Conservation (phyloP, 257 asterid species). For the Solanum bukasovii region DNA sequence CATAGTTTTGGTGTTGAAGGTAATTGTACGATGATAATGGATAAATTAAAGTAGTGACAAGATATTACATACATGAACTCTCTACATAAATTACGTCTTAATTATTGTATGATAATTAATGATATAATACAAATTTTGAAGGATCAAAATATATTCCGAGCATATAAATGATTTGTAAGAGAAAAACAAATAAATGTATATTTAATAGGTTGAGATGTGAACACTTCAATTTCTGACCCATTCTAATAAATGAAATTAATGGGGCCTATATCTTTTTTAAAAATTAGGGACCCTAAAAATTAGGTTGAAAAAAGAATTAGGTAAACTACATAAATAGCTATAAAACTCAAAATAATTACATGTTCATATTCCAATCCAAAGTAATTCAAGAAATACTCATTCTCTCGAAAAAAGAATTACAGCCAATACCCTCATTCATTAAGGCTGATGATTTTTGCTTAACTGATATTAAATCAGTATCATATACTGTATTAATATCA, state of each 20-base stretch:
- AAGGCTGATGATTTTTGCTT: too few relatives aligned
- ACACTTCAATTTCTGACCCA: background rate
- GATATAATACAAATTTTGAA: background rate
- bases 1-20: background rate
- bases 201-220: background rate
- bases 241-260: background rate
- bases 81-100: background rate
- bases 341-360: too few relatives aligned
- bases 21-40: background rate
- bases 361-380: too few relatives aligned
- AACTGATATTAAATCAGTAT: too few relatives aligned
- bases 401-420: too few relatives aligned
- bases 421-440: too few relatives aligned
- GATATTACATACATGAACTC: background rate
- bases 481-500: too few relatives aligned
- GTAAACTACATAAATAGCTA: too few relatives aligned
- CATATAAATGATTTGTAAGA: background rate
- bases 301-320: background rate
- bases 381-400: too few relatives aligned
- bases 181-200: background rate
- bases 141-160: background rate
- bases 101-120: background rate
- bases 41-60: background rate
- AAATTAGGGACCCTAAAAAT: background rate
- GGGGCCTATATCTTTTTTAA: background rate